Evolutionary conservation across 148 eudicot species (phyloP), one percentile per base, ranked within the genome.

Genomic region (Beta vulgaris): DNA sequence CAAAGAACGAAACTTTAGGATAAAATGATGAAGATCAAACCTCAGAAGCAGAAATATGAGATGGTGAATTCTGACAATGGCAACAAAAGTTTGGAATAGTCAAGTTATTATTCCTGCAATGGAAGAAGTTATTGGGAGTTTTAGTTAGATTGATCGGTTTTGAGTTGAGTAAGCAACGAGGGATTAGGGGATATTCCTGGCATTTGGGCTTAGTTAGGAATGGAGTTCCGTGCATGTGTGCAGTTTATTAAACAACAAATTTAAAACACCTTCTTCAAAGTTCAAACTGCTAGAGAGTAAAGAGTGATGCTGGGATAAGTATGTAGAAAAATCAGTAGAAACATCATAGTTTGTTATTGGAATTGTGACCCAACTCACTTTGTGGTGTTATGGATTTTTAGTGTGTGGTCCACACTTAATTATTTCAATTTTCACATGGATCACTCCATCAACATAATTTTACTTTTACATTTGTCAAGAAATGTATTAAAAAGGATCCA

Each of bases 201-300:
- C 75, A 80, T 69, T 62, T 68, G 75, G 73, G 71, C 3, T 74
- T 68, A 46, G 59, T 42, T 69, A 69, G 55, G 71, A 79, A 53
- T 63, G 76, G 34, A 70, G 63, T 69, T 70, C 60, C 72, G 62
- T 51, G 69, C 82, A 80, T 80, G 73, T 59, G 70, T 78, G 26
- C 59, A 29, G 40, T 16, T 36, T 59, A 28, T 57, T 57, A 59
- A 28, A 59, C 13, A 59, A 12, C 6, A 6, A 0, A 31, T 15
- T 0, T 34, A n/a, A n/a, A n/a, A n/a, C n/a, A n/a, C n/a, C n/a
- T n/a, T n/a, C n/a, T n/a, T n/a, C n/a, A n/a, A n/a, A 31, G 0
- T 18, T 18, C 23, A 7, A 32, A 16, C 23, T 13, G 35, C 39
- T 2, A 16, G n/a, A 61, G 10, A 3, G 10, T 0, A 14, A 14